Conservation (phyloP, 2,329 filamentous ascomycete genomes). For the Aspergillus ibericus region DNA sequence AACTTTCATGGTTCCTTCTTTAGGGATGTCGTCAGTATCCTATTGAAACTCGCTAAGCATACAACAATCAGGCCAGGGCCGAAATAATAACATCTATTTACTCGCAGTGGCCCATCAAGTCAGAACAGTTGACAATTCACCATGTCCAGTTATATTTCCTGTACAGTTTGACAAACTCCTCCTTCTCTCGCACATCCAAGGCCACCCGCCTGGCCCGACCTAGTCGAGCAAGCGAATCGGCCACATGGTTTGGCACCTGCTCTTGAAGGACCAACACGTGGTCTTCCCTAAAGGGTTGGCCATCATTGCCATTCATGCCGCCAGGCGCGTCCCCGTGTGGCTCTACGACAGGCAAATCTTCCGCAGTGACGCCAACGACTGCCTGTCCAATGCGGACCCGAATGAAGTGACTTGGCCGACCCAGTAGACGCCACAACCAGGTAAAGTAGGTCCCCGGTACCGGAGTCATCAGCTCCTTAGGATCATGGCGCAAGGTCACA, state of each 20-base stretch:
- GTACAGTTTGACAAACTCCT: slow-evolving; percentile 75
- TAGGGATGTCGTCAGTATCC: not conserved
- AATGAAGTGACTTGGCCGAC: slow-evolving; percentile 82
- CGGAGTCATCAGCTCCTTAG: slow-evolving; percentile 86
- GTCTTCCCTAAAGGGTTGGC: not conserved
- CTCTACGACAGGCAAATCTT: slow-evolving; percentile 13
- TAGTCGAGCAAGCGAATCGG: slow-evolving; percentile 81
- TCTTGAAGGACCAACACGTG: slow-evolving; percentile 55
- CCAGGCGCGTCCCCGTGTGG: slow-evolving; percentile 38
- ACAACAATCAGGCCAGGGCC: not conserved
- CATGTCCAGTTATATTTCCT: slow-evolving; percentile 41
- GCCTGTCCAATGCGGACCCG: slow-evolving; percentile 84
- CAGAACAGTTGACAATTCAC: slow-evolving; percentile 15
- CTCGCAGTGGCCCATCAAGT: not conserved
- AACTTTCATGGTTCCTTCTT: no score
- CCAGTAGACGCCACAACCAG: slow-evolving; percentile 85
- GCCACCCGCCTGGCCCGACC: slow-evolving; percentile 87
- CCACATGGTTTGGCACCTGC: slow-evolving; percentile 72
- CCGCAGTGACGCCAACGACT: slow-evolving; percentile 44
- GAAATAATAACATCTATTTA: not conserved
- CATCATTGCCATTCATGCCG: slow-evolving; percentile 39
- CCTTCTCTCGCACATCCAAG: slow-evolving; percentile 78
- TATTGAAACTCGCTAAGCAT: not conserved
- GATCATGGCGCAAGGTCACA: slow-evolving; percentile 83
- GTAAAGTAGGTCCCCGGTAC: slow-evolving; percentile 69